Conservation (phyloP, 108 stramenopile genomes). For the Cylindrotheca fusiformis region DNA sequence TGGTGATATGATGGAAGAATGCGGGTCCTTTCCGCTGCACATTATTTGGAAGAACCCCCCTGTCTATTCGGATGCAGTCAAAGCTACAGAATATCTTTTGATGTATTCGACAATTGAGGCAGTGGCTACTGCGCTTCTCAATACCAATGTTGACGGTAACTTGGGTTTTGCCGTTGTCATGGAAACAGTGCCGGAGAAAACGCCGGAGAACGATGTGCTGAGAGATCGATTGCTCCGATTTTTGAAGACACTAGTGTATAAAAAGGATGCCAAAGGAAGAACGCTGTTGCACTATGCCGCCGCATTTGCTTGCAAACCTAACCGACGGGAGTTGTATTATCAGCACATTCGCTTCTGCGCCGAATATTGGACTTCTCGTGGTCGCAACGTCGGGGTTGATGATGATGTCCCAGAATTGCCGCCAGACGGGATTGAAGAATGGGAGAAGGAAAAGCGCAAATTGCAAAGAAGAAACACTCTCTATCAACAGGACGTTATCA, state of each 20-base stretch:
- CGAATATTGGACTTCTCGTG: not conserved
- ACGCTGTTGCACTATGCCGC: not conserved
- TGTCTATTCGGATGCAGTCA: not conserved
- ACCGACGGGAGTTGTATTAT: not conserved
- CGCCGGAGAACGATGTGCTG: not conserved
- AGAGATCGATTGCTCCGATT: not conserved
- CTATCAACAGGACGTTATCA: not conserved
- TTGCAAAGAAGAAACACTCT: not conserved
- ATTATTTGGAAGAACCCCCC: not conserved
- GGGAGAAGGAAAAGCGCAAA: not conserved
- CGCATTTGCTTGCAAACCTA: not conserved
- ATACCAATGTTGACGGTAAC: not conserved
- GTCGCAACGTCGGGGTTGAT: not conserved
- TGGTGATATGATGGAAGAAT: not conserved
- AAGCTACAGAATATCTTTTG: not conserved
- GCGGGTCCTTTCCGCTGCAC: not conserved
- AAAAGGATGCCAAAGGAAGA: not conserved
- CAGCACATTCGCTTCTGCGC: not conserved
- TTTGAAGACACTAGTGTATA: not conserved
- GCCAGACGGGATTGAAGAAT: not conserved
- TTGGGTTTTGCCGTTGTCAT: not conserved
- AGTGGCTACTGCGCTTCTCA: not conserved
- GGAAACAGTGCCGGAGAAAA: not conserved
- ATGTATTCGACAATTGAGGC: not conserved
- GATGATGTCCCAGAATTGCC: not conserved